Conservation (phyloP, 352 stramenopile genomes). For the Globisporangium yorkense region DNA sequence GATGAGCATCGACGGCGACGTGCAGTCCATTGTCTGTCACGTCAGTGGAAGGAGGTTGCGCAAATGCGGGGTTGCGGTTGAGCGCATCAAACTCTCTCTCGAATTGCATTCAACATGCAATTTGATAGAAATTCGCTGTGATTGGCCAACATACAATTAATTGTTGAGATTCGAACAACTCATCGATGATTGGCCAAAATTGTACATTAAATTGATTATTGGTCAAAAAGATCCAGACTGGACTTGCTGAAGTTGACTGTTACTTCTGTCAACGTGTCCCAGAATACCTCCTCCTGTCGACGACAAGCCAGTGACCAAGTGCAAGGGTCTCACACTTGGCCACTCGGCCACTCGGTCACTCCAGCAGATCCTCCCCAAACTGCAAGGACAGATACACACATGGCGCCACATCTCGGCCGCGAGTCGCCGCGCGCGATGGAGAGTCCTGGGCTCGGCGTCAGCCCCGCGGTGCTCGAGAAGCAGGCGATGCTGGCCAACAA, state of each 20-base stretch:
- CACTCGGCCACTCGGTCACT: no score
- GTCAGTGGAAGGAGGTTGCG: background rate
- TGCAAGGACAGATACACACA: background rate
- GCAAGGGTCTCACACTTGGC: no score
- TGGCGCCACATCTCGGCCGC: background rate
- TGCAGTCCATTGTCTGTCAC: slow-evolving; percentile 53
- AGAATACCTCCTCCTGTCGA: no score
- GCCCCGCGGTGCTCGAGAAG: slow-evolving; percentile 3
- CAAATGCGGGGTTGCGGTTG: background rate
- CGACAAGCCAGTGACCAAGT: no score
- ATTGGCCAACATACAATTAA: no score
- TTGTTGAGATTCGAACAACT: no score
- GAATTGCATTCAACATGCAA: background rate
- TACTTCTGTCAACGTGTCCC: background rate
- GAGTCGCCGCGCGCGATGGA: background rate
- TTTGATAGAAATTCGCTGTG: no score
- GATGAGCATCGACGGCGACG: slow-evolving; percentile 64
- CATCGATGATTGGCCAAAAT: no score
- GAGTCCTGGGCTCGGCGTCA: slow-evolving; percentile 2
- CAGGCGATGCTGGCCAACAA: background rate
- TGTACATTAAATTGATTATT: no score
- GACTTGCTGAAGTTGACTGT: background rate
- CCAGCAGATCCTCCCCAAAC: background rate
- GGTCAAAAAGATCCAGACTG: no score
- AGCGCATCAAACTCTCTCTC: background rate